A percentile compares a stretch with the other conserved stretches of the same genome.
Conservation (phyloP, 2,329 filamentous ascomycete genomes). For the Diaporthe sp. region DNA sequence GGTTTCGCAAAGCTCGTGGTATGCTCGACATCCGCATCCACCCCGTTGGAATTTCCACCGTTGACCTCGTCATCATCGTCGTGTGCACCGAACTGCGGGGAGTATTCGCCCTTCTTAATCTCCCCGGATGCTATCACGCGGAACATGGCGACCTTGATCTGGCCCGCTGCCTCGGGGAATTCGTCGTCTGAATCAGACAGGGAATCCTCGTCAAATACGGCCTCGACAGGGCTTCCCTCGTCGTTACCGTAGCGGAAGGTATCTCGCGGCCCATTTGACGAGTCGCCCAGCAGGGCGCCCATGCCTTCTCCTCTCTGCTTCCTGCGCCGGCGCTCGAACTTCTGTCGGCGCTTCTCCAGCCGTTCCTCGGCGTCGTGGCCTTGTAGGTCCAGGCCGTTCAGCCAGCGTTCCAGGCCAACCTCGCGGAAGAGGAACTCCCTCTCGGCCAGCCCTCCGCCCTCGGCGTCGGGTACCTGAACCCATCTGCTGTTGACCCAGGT, state of each 20-base stretch:
- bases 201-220: slow-evolving; percentile 76
- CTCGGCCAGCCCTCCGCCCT: slow-evolving; percentile 94
- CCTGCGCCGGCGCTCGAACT: slow-evolving; percentile 77
- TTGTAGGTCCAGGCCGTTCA: slow-evolving; percentile 95
- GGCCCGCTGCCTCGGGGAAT: slow-evolving; percentile 91
- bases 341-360: slow-evolving; percentile 88
- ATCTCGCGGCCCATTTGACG: slow-evolving; percentile 59
- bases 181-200: slow-evolving; percentile 81
- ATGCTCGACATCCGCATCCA: slow-evolving; percentile 90
- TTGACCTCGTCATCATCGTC: slow-evolving; percentile 86
- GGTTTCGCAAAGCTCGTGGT: slow-evolving; percentile 98
- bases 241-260: slow-evolving; percentile 87
- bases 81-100: slow-evolving; percentile 95
- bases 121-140: slow-evolving; percentile 95
- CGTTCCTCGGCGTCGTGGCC: slow-evolving; percentile 91
- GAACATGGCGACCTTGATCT: slow-evolving; percentile 98
- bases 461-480: slow-evolving; percentile 92
- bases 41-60: slow-evolving; percentile 60
- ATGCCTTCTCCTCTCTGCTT: slow-evolving; percentile 66
- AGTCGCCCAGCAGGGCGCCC: slow-evolving; percentile 53
- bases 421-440: slow-evolving; percentile 97
- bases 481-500: slow-evolving; percentile 99
- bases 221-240: slow-evolving; percentile 80
- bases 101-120: slow-evolving; percentile 98
- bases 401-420: slow-evolving; percentile 94